Conservation (phyloP, 202 grass and related monocot species). For the Dendrocalamus latiflorus region DNA sequence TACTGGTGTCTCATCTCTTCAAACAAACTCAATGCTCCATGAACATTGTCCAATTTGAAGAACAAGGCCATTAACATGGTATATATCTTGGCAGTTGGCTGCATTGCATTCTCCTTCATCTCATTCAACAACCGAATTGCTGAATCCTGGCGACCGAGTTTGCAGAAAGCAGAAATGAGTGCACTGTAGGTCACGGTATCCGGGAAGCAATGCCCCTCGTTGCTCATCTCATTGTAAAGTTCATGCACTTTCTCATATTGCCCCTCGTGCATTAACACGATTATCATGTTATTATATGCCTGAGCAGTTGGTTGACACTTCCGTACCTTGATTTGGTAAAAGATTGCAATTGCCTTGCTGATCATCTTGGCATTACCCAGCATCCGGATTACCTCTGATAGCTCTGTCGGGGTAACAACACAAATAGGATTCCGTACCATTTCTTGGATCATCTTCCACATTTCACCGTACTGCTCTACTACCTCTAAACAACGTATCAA, state of each 20-base stretch:
- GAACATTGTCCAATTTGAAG: conserved; percentile 60
- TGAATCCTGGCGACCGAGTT: conserved; percentile 60
- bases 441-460: conserved; percentile 91
- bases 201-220: conserved; percentile 73
- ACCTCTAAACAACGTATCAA: conserved; percentile 71
- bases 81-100: conserved; percentile 88
- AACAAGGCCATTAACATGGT: conserved; percentile 77
- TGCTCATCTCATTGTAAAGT: conserved; percentile 94
- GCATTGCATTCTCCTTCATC: conserved; percentile 88
- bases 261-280: conserved; percentile 71
- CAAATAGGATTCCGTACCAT: conserved; percentile 75
- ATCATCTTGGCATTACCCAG: conserved; percentile 86
- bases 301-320: conserved; percentile 77
- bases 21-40: conserved; percentile 79
- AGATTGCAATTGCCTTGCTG: conserved; percentile 70
- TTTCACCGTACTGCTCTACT: conserved; percentile 69
- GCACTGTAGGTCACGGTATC: conserved; percentile 79
- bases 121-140: conserved; percentile 70
- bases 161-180: too few relatives aligned
- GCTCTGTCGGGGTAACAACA: conserved; percentile 61
- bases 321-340: conserved; percentile 74
- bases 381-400: conserved; percentile 66
- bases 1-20: conserved; percentile 67
- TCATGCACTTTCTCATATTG: conserved; percentile 88
- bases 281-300: conserved; percentile 91